A percentile compares a stretch with the other conserved stretches of the same genome.
Conservation (phyloP, 768 basidiomycete genomes). For the Thelephora aurantiotincta region DNA sequence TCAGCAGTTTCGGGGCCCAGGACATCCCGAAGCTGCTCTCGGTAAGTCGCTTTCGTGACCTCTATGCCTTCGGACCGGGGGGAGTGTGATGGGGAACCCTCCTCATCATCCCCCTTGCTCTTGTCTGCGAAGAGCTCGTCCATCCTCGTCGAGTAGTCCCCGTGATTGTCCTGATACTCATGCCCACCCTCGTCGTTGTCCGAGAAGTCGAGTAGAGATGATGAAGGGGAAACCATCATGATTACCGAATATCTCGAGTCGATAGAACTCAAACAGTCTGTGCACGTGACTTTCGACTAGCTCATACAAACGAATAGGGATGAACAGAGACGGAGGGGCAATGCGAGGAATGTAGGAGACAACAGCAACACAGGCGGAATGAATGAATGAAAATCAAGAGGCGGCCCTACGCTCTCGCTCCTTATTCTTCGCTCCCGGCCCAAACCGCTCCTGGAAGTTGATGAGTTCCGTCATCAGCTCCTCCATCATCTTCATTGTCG, state of each 20-base stretch:
- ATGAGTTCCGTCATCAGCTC: conserved; percentile 85
- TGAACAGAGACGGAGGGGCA: no score
- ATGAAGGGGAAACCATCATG: no score
- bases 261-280: no score
- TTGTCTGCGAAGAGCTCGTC: conserved; percentile 43
- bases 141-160: conserved; percentile 57
- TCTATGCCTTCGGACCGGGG: conserved; percentile 71
- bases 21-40: conserved; percentile 55
- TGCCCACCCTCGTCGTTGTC: no score
- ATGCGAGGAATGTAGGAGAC: no score
- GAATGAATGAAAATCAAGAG: conserved; percentile 9
- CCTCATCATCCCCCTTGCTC: conserved; percentile 12
- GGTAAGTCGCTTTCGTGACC: conserved; percentile 38
- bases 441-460: conserved; percentile 77
- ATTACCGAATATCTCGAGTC: no score
- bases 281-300: no score
- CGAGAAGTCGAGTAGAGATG: no score
- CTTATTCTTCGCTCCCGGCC: conserved; percentile 33
- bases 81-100: conserved; percentile 41
- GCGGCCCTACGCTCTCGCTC: conserved; percentile 20
- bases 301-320: no score
- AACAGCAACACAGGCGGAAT: no score
- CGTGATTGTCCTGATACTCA: conserved; percentile 28
- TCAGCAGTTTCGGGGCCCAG: conserved; percentile 49
- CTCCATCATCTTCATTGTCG: conserved; percentile 78